Percentiles rank a stretch among this genome's conserved stretches.
These are phyloP conservation scores for Neoboletus magnificus DNA, from an alignment of 768 basidiomycete genomes.

Conservation along the genomic window DNA sequence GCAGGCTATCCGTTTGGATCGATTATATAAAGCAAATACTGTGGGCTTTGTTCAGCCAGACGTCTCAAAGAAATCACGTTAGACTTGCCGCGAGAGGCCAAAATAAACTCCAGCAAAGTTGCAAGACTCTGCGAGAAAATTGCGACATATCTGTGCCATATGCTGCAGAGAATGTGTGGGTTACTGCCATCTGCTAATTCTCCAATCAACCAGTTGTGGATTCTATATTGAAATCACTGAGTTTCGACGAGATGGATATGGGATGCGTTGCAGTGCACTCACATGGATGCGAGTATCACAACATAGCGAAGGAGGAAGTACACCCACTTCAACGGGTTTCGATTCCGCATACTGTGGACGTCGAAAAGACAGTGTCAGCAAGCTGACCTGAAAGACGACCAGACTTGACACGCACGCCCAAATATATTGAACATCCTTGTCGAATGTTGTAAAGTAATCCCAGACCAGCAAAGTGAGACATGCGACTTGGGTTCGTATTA, in stretches of 20 bases:
- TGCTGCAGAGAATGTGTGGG: conserved; percentile 1
- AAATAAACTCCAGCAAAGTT: conserved; percentile 14
- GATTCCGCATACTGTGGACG: too few species aligned
- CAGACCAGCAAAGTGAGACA: too few species aligned
- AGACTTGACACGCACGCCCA: too few species aligned
- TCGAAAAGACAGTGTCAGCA: too few species aligned
- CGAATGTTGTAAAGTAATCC: too few species aligned
- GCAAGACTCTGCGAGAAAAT: conserved; percentile 1
- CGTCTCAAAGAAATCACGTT: too few species aligned
- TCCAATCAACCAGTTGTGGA: conserved; percentile 10
- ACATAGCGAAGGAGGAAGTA: conserved; percentile 28
- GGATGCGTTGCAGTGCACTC: not conserved
- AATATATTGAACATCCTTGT: too few species aligned
- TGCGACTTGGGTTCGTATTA: too few species aligned
- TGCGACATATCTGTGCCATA: conserved; percentile 10
- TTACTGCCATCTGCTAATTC: conserved; percentile 10
- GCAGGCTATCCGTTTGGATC: conserved; percentile 1
- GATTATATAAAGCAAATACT: conserved; percentile 22
- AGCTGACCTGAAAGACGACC: too few species aligned
- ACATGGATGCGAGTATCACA: conserved; percentile 17
- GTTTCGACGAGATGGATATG: not conserved
- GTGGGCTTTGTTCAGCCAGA: too few species aligned
- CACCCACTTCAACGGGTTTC: too few species aligned
- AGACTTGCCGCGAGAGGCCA: conserved; percentile 17
- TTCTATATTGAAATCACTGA: conserved; percentile 1